Evolutionary conservation across 2,329 filamentous ascomycete species (phyloP), one percentile per base, ranked within the genome.

Genomic region (Alternaria sp.): DNA sequence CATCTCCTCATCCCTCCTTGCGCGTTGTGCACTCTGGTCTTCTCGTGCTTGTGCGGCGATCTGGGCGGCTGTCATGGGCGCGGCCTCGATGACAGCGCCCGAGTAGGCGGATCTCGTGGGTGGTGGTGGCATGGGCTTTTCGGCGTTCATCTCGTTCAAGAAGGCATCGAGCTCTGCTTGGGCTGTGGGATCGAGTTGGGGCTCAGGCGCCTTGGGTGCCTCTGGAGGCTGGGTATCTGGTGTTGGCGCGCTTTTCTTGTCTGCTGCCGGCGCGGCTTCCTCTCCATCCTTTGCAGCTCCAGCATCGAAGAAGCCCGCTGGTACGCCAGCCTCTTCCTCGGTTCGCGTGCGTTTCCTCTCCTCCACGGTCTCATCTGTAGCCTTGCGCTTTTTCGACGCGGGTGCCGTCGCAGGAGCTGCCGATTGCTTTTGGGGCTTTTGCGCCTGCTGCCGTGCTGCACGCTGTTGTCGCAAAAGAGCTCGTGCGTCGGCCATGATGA

Each of bases 121-220:
- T 77, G 97, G 91, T 75, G 97, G 96, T 9, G 92, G 92, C 2
- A 92, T 91, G 10, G 69, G 57, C 92, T 92, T 96, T 58, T 90
- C 88, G 74, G 97, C 92, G 75, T 94, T 89, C 9, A 92, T 81
- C 44, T 82, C 81, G 43, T 63, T 64, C 63, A 79, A 50, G 58
- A 79, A 78, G 15, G 75, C 94, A 76, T 96, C 89, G 3, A 92
- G 81, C 30, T 82, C 81, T 12, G 71, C 72, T 46, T 78, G 70
- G 14, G 71, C 73, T 3, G 67, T 65, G 4, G 69, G 51, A 53
- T 72, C 69, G 30, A 70, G 66, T 21, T 63, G 66, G 3, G 66
- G 55, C 15, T 60, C 41, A 3, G 54, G 20, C 9, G 69, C 49
- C 21, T 69, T 43, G 37, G 58, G 30, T 21, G 58, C 56, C 49